Percentiles rank a stretch among this genome's conserved stretches.
Conservation (phyloP, 2,329 filamentous ascomycete species). For the Cryoendolithus antarcticus region DNA sequence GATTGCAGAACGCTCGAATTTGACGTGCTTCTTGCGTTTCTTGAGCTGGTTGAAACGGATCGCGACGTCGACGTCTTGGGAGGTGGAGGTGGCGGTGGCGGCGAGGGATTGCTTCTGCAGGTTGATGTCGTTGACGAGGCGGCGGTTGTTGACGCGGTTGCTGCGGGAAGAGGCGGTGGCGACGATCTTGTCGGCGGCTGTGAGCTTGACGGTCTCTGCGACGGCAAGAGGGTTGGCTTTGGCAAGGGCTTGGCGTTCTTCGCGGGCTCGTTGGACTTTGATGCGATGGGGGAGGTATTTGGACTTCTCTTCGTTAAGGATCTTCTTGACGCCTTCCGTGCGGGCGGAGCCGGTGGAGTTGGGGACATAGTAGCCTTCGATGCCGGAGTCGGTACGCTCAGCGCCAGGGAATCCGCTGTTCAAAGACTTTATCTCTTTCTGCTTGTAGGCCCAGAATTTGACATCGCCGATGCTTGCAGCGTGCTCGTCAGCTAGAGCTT, state of each 20-base stretch:
- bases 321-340: conserved; percentile 89
- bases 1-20: conserved; percentile 93
- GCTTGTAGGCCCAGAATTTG: conserved; percentile 56
- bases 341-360: conserved; percentile 77
- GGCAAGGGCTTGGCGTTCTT: conserved; percentile 74
- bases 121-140: conserved; percentile 86
- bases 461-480: conserved; percentile 43
- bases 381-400: conserved; percentile 40
- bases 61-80: conserved; percentile 69
- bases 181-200: conserved; percentile 58
- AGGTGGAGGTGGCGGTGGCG: conserved; percentile 39
- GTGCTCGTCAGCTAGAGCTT: conserved; percentile 36
- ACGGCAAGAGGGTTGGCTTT: conserved; percentile 51
- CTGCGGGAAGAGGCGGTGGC: conserved; percentile 84
- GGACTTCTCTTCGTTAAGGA: conserved; percentile 92
- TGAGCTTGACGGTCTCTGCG: conserved; percentile 57
- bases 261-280: conserved; percentile 81
- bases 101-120: conserved; percentile 70
- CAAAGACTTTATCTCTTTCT: conserved; percentile 59
- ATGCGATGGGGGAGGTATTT: conserved; percentile 97
- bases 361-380: conserved; percentile 65
- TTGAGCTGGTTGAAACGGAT: conserved; percentile 98
- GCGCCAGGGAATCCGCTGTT: conserved; percentile 47
- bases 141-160: conserved; percentile 89
- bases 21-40: conserved; percentile 98